Percentiles rank a stretch among this genome's conserved stretches.
These are phyloP conservation scores for Cinchona pubescens DNA, from an alignment of 257 asterid genomes.

Conservation along the genomic window DNA sequence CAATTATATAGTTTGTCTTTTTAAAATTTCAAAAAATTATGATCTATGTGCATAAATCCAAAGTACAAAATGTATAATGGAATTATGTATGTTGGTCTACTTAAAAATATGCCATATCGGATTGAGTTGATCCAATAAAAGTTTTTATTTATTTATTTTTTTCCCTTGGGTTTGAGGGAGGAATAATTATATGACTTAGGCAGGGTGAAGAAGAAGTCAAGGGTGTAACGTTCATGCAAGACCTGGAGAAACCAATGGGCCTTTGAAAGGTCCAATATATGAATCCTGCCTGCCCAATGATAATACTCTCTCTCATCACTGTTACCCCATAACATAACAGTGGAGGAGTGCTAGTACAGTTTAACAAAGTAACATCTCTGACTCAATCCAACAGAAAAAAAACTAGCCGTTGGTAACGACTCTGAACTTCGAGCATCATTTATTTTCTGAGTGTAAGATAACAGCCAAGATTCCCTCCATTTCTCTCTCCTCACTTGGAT, in stretches of 20 bases:
- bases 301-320: too few relatives aligned
- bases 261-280: neutral
- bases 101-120: too few relatives aligned
- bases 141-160: neutral
- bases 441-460: slow-evolving; percentile 11
- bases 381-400: neutral
- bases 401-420: slow-evolving; percentile 39
- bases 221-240: neutral
- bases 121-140: too few relatives aligned
- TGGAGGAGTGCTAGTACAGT: neutral
- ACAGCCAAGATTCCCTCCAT: slow-evolving; percentile 29
- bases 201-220: neutral
- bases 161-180: neutral
- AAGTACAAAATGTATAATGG: too few relatives aligned
- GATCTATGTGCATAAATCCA: too few relatives aligned
- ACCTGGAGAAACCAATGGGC: neutral
- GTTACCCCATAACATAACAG: neutral
- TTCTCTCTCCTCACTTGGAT: slow-evolving; percentile 18
- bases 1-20: too few relatives aligned
- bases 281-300: neutral
- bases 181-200: neutral
- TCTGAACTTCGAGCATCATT: neutral
- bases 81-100: too few relatives aligned
- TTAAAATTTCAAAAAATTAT: too few relatives aligned
- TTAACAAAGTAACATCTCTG: neutral